Percentiles rank a stretch among this genome's conserved stretches.
phyloP scores from a whole-genome alignment of 768 basidiomycete species.

The Panaeolus cyanescens region DNA sequence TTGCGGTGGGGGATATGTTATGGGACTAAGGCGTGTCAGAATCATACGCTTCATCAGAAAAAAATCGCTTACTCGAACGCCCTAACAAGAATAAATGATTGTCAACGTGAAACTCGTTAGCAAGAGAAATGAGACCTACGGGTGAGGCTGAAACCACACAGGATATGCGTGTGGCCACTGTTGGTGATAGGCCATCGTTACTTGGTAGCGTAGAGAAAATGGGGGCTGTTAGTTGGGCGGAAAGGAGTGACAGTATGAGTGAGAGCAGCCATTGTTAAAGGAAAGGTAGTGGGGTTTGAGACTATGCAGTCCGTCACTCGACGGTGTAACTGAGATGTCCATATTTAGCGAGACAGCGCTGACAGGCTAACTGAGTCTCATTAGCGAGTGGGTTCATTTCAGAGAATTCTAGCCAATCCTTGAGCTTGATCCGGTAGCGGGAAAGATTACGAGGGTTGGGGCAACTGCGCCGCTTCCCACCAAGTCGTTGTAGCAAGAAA shows the following conservation, averaged over 20 bases:
- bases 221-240: background rate
- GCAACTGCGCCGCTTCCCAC: background rate
- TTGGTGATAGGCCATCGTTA: background rate
- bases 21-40: background rate
- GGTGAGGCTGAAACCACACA: constrained; percentile 2
- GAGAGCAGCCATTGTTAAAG: background rate
- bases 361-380: background rate
- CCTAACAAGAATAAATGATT: too few relatives aligned
- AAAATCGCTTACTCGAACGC: background rate
- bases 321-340: background rate
- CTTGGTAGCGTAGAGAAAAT: background rate
- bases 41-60: background rate
- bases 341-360: constrained; percentile 1
- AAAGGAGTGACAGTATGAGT: background rate
- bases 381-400: background rate
- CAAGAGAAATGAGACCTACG: background rate
- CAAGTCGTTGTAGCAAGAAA: background rate
- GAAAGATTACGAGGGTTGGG: background rate
- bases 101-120: too few relatives aligned
- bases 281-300: background rate
- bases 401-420: background rate
- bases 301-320: constrained; percentile 2
- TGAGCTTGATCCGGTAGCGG: background rate
- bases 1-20: background rate
- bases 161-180: background rate